A percentile compares a stretch with the other conserved stretches of the same genome.
These are phyloP conservation scores for Vicia villosa DNA, from an alignment of 306 rosid genomes.

Conservation along the genomic window DNA sequence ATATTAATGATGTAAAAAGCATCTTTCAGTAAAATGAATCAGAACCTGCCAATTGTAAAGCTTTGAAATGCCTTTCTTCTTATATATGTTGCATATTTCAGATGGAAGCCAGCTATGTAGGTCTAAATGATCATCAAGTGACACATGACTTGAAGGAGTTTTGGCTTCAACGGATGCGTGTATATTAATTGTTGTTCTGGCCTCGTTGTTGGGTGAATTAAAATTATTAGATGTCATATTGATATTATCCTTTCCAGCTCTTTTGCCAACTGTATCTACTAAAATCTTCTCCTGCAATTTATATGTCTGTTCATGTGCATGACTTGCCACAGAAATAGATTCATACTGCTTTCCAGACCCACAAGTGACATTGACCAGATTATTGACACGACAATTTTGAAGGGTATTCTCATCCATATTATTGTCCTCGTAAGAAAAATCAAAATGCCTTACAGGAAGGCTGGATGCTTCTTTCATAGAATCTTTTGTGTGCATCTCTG, in stretches of 20 bases:
- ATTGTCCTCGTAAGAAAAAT: slow-evolving; percentile 76
- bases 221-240: slow-evolving; percentile 36
- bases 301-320: slow-evolving; percentile 41
- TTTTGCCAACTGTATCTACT: slow-evolving; percentile 40
- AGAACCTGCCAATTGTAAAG: slow-evolving; percentile 93
- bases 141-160: slow-evolving; percentile 74
- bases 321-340: slow-evolving; percentile 43
- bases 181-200: slow-evolving; percentile 38
- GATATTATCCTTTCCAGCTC: slow-evolving; percentile 41
- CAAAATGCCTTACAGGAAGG: slow-evolving; percentile 90
- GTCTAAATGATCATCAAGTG: slow-evolving; percentile 54
- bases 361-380: slow-evolving; percentile 33
- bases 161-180: slow-evolving; percentile 48
- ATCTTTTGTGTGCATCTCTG: slow-evolving; percentile 49
- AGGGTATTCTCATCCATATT: slow-evolving; percentile 50
- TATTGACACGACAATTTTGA: slow-evolving; percentile 37
- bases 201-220: slow-evolving; percentile 47
- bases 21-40: slow-evolving; percentile 20
- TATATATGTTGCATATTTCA: slow-evolving; percentile 81
- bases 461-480: slow-evolving; percentile 55
- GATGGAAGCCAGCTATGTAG: slow-evolving; percentile 79
- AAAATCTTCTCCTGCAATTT: slow-evolving; percentile 42
- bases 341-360: slow-evolving; percentile 44
- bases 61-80: slow-evolving; percentile 79
- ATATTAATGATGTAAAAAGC: slow-evolving; percentile 22